Percentiles rank a stretch among this genome's conserved stretches.
Conservation (phyloP, 2,329 filamentous ascomycete genomes). For the Chrysoporthe deuterocubensis region DNA sequence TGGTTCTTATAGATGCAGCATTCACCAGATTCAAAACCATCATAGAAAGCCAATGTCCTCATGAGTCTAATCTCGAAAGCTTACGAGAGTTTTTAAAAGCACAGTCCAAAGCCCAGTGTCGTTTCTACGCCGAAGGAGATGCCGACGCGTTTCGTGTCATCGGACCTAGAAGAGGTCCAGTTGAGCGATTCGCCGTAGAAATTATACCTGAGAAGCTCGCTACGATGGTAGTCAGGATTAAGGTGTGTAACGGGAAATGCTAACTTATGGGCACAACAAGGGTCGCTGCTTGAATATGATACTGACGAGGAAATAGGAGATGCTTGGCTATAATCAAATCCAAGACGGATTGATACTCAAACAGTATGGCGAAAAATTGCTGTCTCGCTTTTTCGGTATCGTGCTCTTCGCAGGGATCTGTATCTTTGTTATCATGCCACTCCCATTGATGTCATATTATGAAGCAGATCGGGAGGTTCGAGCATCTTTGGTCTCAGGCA, state of each 20-base stretch:
- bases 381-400: neutral
- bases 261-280: no score
- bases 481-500: neutral
- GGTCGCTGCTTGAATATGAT: neutral
- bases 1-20: neutral
- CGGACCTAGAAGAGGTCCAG: constrained; percentile 10
- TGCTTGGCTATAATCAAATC: neutral
- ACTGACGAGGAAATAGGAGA: neutral
- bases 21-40: constrained; percentile 4
- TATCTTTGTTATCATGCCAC: constrained; percentile 5
- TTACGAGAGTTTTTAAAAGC: neutral
- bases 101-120: neutral
- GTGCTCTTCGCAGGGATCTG: neutral
- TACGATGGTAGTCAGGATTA: neutral
- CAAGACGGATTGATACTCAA: no score
- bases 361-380: neutral
- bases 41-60: neutral
- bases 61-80: neutral
- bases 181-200: constrained; percentile 10
- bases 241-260: neutral
- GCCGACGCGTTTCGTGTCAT: constrained; percentile 5
- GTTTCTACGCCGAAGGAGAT: neutral
- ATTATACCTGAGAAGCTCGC: neutral
- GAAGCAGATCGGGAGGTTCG: neutral
- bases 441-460: constrained; percentile 3